Evolutionary conservation across 2,329 filamentous ascomycete genomes (phyloP).

Genomic region (Fusarium nisikadoi): DNA sequence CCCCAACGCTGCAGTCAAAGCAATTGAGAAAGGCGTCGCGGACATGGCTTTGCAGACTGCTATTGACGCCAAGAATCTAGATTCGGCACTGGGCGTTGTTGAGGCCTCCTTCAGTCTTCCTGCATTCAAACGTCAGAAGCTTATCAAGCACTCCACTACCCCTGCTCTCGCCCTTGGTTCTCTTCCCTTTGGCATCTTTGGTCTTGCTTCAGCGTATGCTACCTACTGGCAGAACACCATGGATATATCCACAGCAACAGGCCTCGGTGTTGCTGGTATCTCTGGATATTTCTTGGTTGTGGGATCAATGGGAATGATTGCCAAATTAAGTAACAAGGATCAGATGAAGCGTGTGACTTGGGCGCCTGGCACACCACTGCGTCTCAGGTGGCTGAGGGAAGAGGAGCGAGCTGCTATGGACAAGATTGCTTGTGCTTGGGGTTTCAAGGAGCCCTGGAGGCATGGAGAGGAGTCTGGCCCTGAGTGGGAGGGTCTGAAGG

Average conservation of each 20-base stretch:
- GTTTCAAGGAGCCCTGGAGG: conserved; percentile 82
- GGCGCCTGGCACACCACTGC: conserved; percentile 82
- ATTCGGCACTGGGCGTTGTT: conserved; percentile 79
- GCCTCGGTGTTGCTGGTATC: conserved; percentile 81
- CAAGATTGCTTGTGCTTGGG: conserved; percentile 87
- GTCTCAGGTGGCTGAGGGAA: conserved; percentile 86
- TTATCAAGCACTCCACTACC: conserved; percentile 70
- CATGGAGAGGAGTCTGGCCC: conserved; percentile 90
- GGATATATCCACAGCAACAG: conserved; percentile 78
- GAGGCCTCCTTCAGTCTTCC: conserved; percentile 74
- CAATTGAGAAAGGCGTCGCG: conserved; percentile 77
- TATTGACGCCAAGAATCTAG: conserved; percentile 80
- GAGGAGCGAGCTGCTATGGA: conserved; percentile 91
- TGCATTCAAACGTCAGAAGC: conserved; percentile 74
- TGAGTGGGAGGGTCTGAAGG: conserved; percentile 87
- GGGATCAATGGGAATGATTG: conserved; percentile 82
- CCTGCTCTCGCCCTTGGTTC: conserved; percentile 67
- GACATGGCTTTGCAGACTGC: conserved; percentile 81
- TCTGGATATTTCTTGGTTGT: conserved; percentile 86
- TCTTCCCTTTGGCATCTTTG: conserved; percentile 75
- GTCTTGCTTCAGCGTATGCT: conserved; percentile 67
- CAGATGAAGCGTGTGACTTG: conserved; percentile 96
- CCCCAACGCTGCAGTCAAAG: conserved; percentile 74
- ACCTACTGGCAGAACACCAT: conserved; percentile 71
- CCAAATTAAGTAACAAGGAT: conserved; percentile 88